phyloP scores from a whole-genome alignment of 2,329 filamentous ascomycete genomes.

The Trichoderma citrinoviride region DNA sequence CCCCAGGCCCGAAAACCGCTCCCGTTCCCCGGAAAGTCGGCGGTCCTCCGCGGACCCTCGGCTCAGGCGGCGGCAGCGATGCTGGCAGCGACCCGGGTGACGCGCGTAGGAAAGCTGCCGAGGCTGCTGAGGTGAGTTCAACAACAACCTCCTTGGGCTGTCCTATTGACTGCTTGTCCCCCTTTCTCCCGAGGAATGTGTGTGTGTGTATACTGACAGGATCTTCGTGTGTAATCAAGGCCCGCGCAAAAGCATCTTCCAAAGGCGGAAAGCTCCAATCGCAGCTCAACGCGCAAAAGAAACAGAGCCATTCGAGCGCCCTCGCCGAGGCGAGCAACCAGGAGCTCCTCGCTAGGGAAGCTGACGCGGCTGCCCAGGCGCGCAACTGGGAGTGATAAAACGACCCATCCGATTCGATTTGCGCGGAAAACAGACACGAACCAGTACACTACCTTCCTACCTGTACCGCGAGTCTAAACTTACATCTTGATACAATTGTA shows the following conservation, averaged over 20 bases:
- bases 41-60: constrained; percentile 62
- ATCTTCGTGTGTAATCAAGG: constrained; percentile 39
- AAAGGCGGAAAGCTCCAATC: constrained; percentile 65
- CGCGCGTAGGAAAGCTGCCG: constrained; percentile 70
- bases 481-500: too few species aligned
- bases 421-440: not conserved
- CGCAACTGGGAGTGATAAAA: constrained; percentile 38
- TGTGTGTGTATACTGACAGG: not conserved
- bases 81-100: constrained; percentile 45
- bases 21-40: constrained; percentile 53
- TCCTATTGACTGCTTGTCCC: too few species aligned
- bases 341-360: constrained; percentile 64
- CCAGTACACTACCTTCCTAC: not conserved
- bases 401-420: not conserved
- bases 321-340: constrained; percentile 66
- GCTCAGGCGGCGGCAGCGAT: constrained; percentile 39
- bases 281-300: constrained; percentile 73
- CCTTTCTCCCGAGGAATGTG: too few species aligned
- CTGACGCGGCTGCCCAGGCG: constrained; percentile 54
- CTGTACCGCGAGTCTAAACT: too few species aligned
- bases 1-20: constrained; percentile 47
- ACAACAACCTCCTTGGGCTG: constrained; percentile 18
- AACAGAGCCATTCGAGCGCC: constrained; percentile 65
- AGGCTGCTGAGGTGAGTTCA: constrained; percentile 73
- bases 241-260: constrained; percentile 59